Evolutionary conservation across 2,329 filamentous ascomycete genomes (phyloP), one percentile per base, ranked within the genome.

Genomic region (Fusarium sp.): DNA sequence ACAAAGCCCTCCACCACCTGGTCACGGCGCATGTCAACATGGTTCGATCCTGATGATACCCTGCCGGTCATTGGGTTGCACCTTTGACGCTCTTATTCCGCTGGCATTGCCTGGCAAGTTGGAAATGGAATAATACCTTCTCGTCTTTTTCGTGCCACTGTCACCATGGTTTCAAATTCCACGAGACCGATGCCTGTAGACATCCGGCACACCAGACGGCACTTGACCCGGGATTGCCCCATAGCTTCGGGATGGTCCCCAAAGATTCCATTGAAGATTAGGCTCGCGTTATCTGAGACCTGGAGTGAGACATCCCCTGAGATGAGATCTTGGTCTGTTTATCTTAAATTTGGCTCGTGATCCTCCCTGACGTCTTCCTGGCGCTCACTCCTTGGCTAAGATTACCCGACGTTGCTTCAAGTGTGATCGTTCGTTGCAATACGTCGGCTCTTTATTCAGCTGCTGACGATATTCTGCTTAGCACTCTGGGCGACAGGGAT

Each of bases 11-110:
- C 56, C 58, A 50, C 52, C 59, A 64, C 53, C 52, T 25, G 25
- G 52, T 59, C 60, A 58, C 59, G 51, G 58, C 51, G 60, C 51
- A 63, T 63, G 45, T 42, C 51, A 58, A 63, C 43, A 63, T 63
- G 60, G 58, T 63, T 63, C 60, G 60, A 63, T 63, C 58, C 40
- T 50, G 36, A 58, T 63, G 58, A 52, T 64, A 63, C 60, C 60
- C 51, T 63, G 51, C 35, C 59, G 45, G 60, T 58, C 39, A 25
- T 58, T 63, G 51, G 59, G 51, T 13, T 45, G 43, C 41, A 36
- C 36, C 27, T 55, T 27, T 18, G 39, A 45, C 21, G 18, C 49
- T 45, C 27, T 33, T 25, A n/a, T 53, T 53, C 55, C 39, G 39
- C 42, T 9, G 33, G 25, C n/a, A 13, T 53, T 45, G 33, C 33